Evolutionary conservation across 2,329 filamentous ascomycete species (phyloP).

Genomic region (Xylaria sp.): DNA sequence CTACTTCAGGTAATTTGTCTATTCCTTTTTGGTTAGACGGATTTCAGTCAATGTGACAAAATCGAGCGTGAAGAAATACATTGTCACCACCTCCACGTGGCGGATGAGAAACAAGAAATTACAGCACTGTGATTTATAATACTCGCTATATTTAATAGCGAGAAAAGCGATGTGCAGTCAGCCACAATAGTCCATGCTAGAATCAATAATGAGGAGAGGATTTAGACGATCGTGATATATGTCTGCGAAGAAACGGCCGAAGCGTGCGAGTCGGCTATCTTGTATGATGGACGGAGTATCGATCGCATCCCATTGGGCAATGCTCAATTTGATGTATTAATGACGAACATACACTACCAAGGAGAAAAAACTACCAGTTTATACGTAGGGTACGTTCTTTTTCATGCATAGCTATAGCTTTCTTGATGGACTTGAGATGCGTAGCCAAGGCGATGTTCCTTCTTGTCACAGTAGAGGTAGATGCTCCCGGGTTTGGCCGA

Average conservation of each 20-base stretch:
- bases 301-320: neutral
- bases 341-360: neutral
- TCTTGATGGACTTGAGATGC: neutral
- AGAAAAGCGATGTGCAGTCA: neutral
- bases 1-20: neutral
- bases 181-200: neutral
- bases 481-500: conserved; percentile 31
- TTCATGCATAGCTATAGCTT: neutral
- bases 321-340: neutral
- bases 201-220: neutral
- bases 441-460: neutral
- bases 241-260: neutral
- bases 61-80: neutral
- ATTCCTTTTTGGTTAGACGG: neutral
- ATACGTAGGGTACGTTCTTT: neutral
- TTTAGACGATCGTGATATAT: neutral
- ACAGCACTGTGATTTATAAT: neutral
- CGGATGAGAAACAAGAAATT: neutral
- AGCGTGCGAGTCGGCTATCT: neutral
- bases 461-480: neutral
- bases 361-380: neutral
- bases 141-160: neutral
- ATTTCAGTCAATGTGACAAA: neutral
- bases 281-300: neutral
- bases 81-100: neutral